Percentiles rank a stretch among this genome's conserved stretches.
phyloP scores from a whole-genome alignment of 2,329 filamentous ascomycete species.

The Trichoderma semiorbis region DNA sequence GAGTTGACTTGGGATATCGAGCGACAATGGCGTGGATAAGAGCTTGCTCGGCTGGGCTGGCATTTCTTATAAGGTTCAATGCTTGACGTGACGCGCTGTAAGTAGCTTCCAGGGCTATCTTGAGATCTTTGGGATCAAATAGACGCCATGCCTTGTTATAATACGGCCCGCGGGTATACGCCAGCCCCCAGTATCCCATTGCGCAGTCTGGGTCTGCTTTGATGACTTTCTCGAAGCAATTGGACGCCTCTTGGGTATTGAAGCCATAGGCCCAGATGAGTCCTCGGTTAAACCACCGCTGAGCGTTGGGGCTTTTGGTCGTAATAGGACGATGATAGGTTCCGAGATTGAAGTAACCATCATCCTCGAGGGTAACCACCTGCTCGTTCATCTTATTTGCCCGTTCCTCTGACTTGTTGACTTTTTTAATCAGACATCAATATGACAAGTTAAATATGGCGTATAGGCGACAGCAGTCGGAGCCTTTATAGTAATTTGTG shows the following conservation, averaged over 20 bases:
- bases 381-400: not conserved
- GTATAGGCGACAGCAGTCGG: not conserved
- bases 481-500: not conserved
- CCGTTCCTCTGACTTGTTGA: too few species aligned
- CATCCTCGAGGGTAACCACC: not conserved
- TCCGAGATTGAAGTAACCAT: constrained; percentile 42
- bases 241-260: constrained; percentile 63
- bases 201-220: constrained; percentile 50
- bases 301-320: constrained; percentile 45
- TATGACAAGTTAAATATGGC: not conserved
- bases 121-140: not conserved
- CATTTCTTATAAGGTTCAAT: not conserved
- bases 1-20: not conserved
- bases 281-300: constrained; percentile 63
- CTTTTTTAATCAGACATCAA: not conserved
- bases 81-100: not conserved
- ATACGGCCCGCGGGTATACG: constrained; percentile 68
- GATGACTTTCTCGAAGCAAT: constrained; percentile 58
- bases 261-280: constrained; percentile 67
- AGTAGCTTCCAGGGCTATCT: not conserved
- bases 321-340: constrained; percentile 49
- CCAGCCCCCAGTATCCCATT: constrained; percentile 64
- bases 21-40: not conserved
- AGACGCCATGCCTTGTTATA: constrained; percentile 65
- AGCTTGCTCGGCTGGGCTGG: not conserved